These are phyloP conservation scores for Olyra latifolia DNA, from an alignment of 176 grass and related monocot species.

Conservation along the genomic window DNA sequence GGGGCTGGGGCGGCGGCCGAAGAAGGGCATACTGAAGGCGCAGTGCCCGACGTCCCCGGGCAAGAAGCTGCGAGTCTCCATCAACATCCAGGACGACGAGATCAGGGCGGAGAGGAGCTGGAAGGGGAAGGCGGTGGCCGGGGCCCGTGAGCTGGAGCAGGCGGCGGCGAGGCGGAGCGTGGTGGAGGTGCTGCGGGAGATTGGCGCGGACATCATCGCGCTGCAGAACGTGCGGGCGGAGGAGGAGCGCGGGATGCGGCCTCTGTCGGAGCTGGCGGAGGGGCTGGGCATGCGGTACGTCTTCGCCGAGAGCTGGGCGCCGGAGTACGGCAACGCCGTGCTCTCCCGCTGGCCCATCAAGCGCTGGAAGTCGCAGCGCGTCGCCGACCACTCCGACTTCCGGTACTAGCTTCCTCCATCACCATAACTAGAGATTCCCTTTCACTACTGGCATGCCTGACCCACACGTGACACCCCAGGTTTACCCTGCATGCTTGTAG, in stretches of 20 bases:
- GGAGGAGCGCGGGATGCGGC: conserved; percentile 89
- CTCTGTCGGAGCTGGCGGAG: conserved; percentile 79
- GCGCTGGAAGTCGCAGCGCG: conserved; percentile 71
- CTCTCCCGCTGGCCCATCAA: conserved; percentile 95
- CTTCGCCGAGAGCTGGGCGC: conserved; percentile 99
- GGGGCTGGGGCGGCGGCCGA: conserved; percentile 38
- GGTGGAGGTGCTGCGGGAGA: conserved; percentile 84
- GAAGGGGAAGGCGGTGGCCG: neutral
- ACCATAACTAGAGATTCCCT: no score
- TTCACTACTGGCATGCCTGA: no score
- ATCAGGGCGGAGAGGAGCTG: conserved; percentile 64
- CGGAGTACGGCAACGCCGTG: conserved; percentile 90
- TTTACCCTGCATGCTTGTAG: no score
- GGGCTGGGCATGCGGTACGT: conserved; percentile 89
- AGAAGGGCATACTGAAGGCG: conserved; percentile 79
- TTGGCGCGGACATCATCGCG: conserved; percentile 77
- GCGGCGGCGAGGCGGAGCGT: conserved; percentile 45
- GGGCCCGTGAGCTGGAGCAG: conserved; percentile 63
- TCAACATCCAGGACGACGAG: conserved; percentile 96
- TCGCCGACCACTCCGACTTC: conserved; percentile 83
- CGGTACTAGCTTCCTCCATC: no score
- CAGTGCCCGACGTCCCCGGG: conserved; percentile 54
- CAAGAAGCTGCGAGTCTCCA: conserved; percentile 77
- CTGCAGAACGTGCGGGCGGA: conserved; percentile 90
- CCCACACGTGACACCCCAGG: conserved; percentile 31